Evolutionary conservation across 2,329 filamentous ascomycete species (phyloP), one percentile per base, ranked within the genome.

Genomic region (Amphichorda felina): DNA sequence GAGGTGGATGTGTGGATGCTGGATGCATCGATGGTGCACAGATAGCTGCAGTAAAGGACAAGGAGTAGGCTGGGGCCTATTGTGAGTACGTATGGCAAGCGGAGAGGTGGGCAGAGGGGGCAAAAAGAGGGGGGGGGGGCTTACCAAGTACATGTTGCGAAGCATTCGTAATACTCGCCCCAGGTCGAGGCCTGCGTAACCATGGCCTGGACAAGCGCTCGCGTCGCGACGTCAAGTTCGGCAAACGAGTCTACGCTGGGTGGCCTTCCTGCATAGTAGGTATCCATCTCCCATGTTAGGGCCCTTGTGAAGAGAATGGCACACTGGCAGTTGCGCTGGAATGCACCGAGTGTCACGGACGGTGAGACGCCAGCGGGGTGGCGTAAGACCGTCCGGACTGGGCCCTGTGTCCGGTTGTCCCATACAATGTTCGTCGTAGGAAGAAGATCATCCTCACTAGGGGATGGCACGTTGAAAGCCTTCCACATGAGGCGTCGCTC

Each of bases 151-250:
- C 54, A 56, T 14, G 53, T 53, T 8, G 54, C 51, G 35, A 56
- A 56, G 32, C 53, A 53, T 31, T 55, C 54, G 22, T 53, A 51
- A 36, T 54, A 55, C 24, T 57, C 54, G n/a, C 48, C 50, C 52
- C 51, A 55, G 13, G 47, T 45, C 25, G 51, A 51, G 8, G 49
- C 45, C 25, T 56, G 54, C 30, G 49, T 40, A 13, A 57, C 45
- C 44, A 57, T 53, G 26, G 53, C 54, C 30, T 57, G 51, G 9
- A 56, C 50, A 7, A 57, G 41, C 5, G 45, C 37, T 4, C 54
- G 43, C 1, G 52, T 53, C 9, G 49, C 47, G 17, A 52, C 44
- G 36, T 57, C 54, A 8, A 57, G 47, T 27, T 52, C 52, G 17
- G 46, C 42, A 37, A 56, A 56, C n/a, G 52, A 42, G 17, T 45